Evolutionary conservation across 2,329 filamentous ascomycete genomes (phyloP), one percentile per base, ranked within the genome.

Genomic region (Xylaria sp.): DNA sequence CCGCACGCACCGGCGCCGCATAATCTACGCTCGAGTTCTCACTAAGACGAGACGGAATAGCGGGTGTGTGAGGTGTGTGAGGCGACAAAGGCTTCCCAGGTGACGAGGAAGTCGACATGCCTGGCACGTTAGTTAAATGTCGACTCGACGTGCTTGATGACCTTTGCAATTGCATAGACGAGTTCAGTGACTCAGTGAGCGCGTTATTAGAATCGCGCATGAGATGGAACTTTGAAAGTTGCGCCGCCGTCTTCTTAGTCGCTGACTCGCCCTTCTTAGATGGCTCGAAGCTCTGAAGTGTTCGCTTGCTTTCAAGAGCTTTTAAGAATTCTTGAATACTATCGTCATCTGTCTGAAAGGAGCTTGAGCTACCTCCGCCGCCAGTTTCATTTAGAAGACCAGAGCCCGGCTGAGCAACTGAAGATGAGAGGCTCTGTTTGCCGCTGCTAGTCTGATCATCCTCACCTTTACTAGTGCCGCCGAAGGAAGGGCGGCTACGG

Each of bases 271-370:
- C 86, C 70, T 87, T 89, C 74, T 87, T 90, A 17, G 88, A 85
- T 56, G 85, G 83, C 70, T 94, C 90, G 66, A 97, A 92, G 79
- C 90, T 93, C 79, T 89, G 90, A 31, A 96, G 81, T n/a, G 94
- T 95, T 80, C 94, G 97, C 78, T 93, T 93, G 74, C 89, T 90
- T 68, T 98, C 95, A 6, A 99, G 85, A 70, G 93, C 87, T 75
- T 97, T 97, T 69, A 99, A 82, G 74, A 98, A 99, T 61, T 97
- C 94, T 0, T 93, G 93, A 48, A 99, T 97, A 71, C 96, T 94
- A 74, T 97, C 93, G 75, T 97, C 94, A 74, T 98, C 95, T 0
- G 91, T 86, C 70, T 89, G 87, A 56, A 90, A 83, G 2, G 89
- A 91, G 6, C 92, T 84, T 77, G 92, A 84, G 85, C 90, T 84